Evolutionary conservation across 306 rosid species (phyloP).

Genomic region (Canavalia ensiformis): DNA sequence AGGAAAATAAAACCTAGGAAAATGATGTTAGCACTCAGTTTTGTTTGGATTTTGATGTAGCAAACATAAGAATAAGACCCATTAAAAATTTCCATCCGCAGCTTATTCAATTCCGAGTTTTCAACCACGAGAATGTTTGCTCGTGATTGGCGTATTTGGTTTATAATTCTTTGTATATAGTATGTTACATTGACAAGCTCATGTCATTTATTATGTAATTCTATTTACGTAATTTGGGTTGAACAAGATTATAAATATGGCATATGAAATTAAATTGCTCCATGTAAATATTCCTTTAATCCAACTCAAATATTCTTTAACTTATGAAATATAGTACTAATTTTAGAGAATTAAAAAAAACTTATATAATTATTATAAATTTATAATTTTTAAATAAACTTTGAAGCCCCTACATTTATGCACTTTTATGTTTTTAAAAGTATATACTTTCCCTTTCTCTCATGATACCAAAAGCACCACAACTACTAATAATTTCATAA

Average conservation of each 20-base stretch:
- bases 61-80: slow-evolving; percentile 28
- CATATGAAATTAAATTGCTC: background rate
- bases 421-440: background rate
- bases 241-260: background rate
- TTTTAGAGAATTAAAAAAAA: background rate
- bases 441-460: background rate
- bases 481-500: slow-evolving; percentile 13
- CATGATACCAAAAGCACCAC: background rate
- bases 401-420: background rate
- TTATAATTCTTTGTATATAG: slow-evolving; percentile 3
- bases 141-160: slow-evolving; percentile 33
- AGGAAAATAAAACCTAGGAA: background rate
- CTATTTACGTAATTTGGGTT: slow-evolving; percentile 3
- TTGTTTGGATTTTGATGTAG: slow-evolving; percentile 34
- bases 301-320: background rate
- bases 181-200: background rate
- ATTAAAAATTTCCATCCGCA: slow-evolving; percentile 18
- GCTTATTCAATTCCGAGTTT: slow-evolving; percentile 13
- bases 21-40: slow-evolving; percentile 36
- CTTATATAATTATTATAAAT: background rate
- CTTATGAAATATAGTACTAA: background rate
- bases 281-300: background rate
- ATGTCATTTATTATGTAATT: slow-evolving; percentile 8
- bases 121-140: slow-evolving; percentile 40
- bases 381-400: background rate